Evolutionary conservation across 495 filamentous ascomycete genomes (phyloP).

Genomic region (Lineolata rhizophorae): DNA sequence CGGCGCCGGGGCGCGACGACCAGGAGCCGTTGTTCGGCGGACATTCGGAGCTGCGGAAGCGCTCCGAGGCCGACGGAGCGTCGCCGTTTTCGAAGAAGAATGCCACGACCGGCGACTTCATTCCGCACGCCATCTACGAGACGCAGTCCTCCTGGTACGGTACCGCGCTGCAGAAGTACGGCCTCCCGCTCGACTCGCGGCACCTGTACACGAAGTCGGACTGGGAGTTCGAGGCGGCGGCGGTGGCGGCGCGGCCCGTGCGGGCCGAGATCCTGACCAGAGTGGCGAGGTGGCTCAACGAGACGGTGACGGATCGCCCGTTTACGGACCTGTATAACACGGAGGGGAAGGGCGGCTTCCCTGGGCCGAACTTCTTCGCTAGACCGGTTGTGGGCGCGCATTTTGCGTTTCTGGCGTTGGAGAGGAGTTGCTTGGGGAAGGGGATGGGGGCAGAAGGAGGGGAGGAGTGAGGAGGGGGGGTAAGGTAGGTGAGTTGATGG

Average conservation of each 20-base stretch:
- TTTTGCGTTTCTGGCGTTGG: conserved; percentile 21
- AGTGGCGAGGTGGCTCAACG: conserved; percentile 20
- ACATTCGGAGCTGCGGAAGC: conserved; percentile 2
- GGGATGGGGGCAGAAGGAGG: no score
- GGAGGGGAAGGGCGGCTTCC: conserved; percentile 17
- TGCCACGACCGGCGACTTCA: conserved; percentile 14
- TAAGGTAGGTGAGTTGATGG: no score
- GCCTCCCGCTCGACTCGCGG: conserved; percentile 21
- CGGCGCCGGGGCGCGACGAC: conserved; percentile 1
- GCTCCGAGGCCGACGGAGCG: conserved; percentile 1
- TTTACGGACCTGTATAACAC: conserved; percentile 21
- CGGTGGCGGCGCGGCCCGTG: conserved; percentile 14
- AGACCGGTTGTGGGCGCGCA: conserved; percentile 21
- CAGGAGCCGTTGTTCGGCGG: conserved; percentile 10
- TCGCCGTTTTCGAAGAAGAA: background rate
- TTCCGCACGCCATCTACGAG: conserved; percentile 19
- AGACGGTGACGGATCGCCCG: conserved; percentile 18
- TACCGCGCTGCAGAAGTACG: conserved; percentile 19
- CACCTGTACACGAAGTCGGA: conserved; percentile 23
- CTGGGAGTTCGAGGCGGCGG: conserved; percentile 22
- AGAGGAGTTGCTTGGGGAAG: conserved; percentile 14
- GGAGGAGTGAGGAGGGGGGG: no score
- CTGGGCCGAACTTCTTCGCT: conserved; percentile 17
- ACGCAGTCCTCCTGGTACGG: conserved; percentile 19
- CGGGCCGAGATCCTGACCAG: conserved; percentile 15